Percentiles rank a stretch among this genome's conserved stretches.
Conservation (phyloP, 495 filamentous ascomycete species). For the Cudoniella acicularis region DNA sequence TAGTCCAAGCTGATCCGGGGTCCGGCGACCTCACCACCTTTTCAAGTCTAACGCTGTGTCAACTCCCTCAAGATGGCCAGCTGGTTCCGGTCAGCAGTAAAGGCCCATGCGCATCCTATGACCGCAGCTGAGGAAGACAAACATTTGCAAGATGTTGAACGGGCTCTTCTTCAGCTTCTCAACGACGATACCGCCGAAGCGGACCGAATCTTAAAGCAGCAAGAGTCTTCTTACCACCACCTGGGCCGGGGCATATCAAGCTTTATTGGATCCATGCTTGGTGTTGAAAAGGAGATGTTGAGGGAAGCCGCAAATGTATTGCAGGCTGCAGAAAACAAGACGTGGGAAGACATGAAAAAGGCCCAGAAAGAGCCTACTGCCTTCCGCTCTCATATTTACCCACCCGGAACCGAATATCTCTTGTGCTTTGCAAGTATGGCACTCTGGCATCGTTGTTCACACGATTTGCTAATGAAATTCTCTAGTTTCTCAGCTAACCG, state of each 20-base stretch:
- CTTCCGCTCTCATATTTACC: constrained; percentile 54
- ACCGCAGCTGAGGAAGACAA: constrained; percentile 19
- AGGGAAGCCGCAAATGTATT: constrained; percentile 73
- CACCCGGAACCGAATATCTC: constrained; percentile 79
- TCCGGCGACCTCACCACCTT: not conserved
- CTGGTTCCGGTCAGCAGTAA: constrained; percentile 21
- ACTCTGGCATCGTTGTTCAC: no score
- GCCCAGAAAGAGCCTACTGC: constrained; percentile 54
- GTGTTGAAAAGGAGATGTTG: constrained; percentile 95
- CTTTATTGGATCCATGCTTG: constrained; percentile 83
- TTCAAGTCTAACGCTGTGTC: no score
- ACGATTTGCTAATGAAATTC: constrained; percentile 40
- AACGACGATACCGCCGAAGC: constrained; percentile 91
- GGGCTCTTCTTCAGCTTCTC: constrained; percentile 61
- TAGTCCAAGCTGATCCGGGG: constrained; percentile 3
- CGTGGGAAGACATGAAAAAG: constrained; percentile 74
- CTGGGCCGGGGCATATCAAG: constrained; percentile 76
- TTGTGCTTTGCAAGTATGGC: constrained; percentile 45
- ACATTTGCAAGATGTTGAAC: constrained; percentile 43
- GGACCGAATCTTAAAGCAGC: constrained; percentile 66
- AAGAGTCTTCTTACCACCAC: constrained; percentile 87
- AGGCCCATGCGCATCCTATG: constrained; percentile 12
- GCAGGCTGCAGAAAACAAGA: constrained; percentile 70
- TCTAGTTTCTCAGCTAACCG: constrained; percentile 76
- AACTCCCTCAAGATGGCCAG: not conserved